Conservation (phyloP, 2,329 filamentous ascomycete genomes). For the Fusarium heterosporum region DNA sequence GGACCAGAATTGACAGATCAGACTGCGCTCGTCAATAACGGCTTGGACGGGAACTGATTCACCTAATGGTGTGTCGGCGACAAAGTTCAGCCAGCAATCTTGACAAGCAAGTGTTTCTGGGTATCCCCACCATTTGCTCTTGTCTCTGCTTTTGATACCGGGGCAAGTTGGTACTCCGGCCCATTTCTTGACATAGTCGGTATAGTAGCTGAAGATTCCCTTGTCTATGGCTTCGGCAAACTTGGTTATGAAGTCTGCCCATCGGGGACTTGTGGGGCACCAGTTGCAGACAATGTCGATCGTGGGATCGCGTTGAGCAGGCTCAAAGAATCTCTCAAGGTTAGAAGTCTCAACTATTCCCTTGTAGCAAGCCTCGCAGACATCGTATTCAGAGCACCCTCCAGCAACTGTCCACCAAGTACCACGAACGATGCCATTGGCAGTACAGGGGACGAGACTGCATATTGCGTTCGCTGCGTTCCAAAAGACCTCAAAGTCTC, state of each 20-base stretch:
- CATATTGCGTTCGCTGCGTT: slow-evolving; percentile 42
- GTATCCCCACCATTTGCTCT: slow-evolving; percentile 53
- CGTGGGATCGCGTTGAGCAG: slow-evolving; percentile 26
- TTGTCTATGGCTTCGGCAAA: slow-evolving; percentile 50
- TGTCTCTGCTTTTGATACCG: slow-evolving; percentile 42
- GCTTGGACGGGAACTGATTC: slow-evolving; percentile 44
- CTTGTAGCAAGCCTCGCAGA: slow-evolving; percentile 52
- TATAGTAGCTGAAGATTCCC: slow-evolving; percentile 49
- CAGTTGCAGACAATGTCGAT: slow-evolving; percentile 49
- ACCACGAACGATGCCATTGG: slow-evolving; percentile 46
- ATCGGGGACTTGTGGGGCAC: slow-evolving; percentile 44
- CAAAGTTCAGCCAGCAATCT: slow-evolving; percentile 51
- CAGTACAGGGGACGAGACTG: slow-evolving; percentile 45
- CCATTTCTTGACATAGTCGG: slow-evolving; percentile 48
- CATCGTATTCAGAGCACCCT: slow-evolving; percentile 37
- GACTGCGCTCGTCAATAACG: slow-evolving; percentile 38
- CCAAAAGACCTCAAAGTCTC: slow-evolving; percentile 48
- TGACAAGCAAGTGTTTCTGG: slow-evolving; percentile 50
- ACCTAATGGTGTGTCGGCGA: slow-evolving; percentile 46
- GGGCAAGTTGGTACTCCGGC: slow-evolving; percentile 47
- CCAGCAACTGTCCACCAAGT: slow-evolving; percentile 52
- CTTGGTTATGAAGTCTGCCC: slow-evolving; percentile 41
- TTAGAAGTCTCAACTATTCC: slow-evolving; percentile 47
- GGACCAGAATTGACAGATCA: slow-evolving; percentile 55
- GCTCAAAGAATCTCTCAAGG: slow-evolving; percentile 48